Conservation (phyloP, 768 basidiomycete species). For the Roridomyces roridus region DNA sequence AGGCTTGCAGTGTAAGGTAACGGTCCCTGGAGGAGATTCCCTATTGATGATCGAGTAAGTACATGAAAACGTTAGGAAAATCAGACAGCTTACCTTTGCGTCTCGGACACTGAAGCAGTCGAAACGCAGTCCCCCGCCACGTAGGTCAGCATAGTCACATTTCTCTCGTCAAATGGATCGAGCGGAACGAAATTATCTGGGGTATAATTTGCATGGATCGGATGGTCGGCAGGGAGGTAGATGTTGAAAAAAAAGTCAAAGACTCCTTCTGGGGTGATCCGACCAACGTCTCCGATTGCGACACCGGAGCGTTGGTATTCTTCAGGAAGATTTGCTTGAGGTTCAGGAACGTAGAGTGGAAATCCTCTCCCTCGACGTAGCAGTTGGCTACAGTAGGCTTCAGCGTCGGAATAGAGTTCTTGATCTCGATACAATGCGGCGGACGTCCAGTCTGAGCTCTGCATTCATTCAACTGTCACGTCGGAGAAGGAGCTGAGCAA, state of each 20-base stretch:
- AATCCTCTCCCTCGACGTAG: no score
- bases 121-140: constrained; percentile 3
- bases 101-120: neutral
- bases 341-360: constrained; percentile 38
- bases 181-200: no score
- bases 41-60: neutral
- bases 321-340: constrained; percentile 22
- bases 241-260: constrained; percentile 43
- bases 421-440: no score
- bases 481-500: no score
- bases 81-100: no score
- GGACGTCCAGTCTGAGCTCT: no score
- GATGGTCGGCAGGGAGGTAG: no score
- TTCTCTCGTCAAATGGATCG: no score
- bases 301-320: constrained; percentile 29
- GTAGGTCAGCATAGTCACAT: no score
- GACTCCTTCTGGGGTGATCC: constrained; percentile 33
- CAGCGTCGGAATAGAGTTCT: no score
- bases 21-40: neutral
- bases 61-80: neutral
- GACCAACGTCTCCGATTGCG: constrained; percentile 41
- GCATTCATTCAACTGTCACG: no score
- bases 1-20: neutral
- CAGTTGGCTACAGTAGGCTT: no score
- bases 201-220: neutral